Evolutionary conservation across 306 rosid species (phyloP), one percentile per base, ranked within the genome.

Genomic region (Dalbergia oliveri): DNA sequence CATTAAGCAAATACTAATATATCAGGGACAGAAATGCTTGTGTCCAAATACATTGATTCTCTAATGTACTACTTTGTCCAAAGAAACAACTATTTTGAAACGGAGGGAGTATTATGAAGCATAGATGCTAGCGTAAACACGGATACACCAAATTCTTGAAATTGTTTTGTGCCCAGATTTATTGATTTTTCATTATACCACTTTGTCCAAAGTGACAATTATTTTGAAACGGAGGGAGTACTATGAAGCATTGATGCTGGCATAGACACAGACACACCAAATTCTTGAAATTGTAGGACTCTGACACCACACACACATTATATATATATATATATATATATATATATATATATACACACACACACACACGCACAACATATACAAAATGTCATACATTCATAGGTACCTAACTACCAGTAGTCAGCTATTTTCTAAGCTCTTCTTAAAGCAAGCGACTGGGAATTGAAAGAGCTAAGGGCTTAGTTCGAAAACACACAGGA

Each of bases 1-100:
- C 49, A 59, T 53, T 56, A 44, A 43, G 75, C 69, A 64, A 41
- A 73, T 65, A 41, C 67, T 56, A 54, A 26, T 26, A 66, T 65
- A 44, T 16, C 4, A 54, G 39, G 41, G 44, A 39, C 54, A 43
- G 19, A 45, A 62, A 19, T 26, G 31, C 2, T 26, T 26, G 31
- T 26, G 31, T 26, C 31, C 31, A 26, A 26, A 26, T 26, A 26
- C 31, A 26, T 26, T 26, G 31, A 26, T 2, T 26, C 31, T 26
- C 31, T 26, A 1, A 26, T 26, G 31, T 26, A 26, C 31, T 26
- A 1, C 31, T 26, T 26, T 26, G 31, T 26, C 31, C 31, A 26
- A 26, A 26, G 31, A 0, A 2, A 26, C 31, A 26, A 26, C 31
- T 26, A 26, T 26, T 26, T 26, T 26, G 31, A 26, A 26, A 26